Evolutionary conservation across 2,329 filamentous ascomycete genomes (phyloP).

Genomic region (Magnaporthiopsis incrustans): DNA sequence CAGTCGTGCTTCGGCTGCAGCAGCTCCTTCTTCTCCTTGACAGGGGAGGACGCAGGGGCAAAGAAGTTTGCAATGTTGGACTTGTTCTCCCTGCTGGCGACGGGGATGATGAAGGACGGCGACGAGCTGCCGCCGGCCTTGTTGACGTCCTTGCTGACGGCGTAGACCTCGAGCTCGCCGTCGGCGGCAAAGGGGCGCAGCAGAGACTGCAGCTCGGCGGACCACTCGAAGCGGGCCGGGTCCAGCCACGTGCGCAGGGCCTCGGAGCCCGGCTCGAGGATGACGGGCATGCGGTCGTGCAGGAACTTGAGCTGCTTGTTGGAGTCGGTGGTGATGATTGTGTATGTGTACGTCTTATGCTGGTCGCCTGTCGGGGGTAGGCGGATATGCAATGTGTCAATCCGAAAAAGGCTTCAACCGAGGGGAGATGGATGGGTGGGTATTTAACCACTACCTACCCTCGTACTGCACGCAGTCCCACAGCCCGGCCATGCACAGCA

Average conservation of each 20-base stretch:
- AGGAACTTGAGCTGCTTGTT: slow-evolving; percentile 78
- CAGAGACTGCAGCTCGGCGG: slow-evolving; percentile 64
- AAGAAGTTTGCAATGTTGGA: slow-evolving; percentile 94
- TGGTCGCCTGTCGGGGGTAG: slow-evolving; percentile 40
- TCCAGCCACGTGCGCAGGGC: slow-evolving; percentile 71
- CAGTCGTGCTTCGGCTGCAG: no score
- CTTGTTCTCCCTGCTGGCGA: slow-evolving; percentile 83
- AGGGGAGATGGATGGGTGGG: neutral
- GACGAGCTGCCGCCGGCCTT: slow-evolving; percentile 93
- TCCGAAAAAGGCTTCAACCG: neutral
- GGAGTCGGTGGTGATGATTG: slow-evolving; percentile 84
- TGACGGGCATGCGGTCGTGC: slow-evolving; percentile 93
- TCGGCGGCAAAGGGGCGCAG: slow-evolving; percentile 73
- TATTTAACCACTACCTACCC: slow-evolving; percentile 33
- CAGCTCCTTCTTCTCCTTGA: neutral
- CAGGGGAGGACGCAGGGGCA: slow-evolving; percentile 39
- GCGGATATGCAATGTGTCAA: neutral
- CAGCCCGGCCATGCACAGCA: slow-evolving; percentile 85
- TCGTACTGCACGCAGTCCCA: slow-evolving; percentile 86
- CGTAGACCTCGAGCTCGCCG: slow-evolving; percentile 75
- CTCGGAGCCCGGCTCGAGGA: slow-evolving; percentile 69
- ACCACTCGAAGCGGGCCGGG: slow-evolving; percentile 64
- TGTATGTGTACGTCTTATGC: slow-evolving; percentile 77
- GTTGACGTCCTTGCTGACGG: slow-evolving; percentile 80
- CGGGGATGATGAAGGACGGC: slow-evolving; percentile 70